Conservation (phyloP, 1,284 basidiomycete genomes). For the Moniliophthora roreri region DNA sequence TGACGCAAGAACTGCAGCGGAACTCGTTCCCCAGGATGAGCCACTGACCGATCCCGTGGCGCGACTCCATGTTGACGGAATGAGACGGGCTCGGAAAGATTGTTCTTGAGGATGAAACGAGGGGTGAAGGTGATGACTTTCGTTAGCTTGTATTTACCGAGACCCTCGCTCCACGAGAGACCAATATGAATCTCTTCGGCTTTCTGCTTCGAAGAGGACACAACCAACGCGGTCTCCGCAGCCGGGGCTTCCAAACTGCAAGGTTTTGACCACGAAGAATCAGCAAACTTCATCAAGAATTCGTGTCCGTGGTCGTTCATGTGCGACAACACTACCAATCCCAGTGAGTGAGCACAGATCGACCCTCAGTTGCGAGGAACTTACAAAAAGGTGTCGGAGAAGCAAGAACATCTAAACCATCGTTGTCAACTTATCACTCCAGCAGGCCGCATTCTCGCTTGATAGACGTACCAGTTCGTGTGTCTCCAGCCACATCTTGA, state of each 20-base stretch:
- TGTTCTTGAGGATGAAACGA: slow-evolving; percentile 90
- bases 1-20: slow-evolving; percentile 73
- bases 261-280: slow-evolving; percentile 92
- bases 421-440: too few species aligned
- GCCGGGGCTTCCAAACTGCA: slow-evolving; percentile 89
- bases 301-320: slow-evolving; percentile 82
- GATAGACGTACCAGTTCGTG: slow-evolving; percentile 49
- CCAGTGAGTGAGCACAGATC: slow-evolving; percentile 33
- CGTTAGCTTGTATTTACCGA: slow-evolving; percentile 95
- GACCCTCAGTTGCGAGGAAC: slow-evolving; percentile 26
- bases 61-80: slow-evolving; percentile 85
- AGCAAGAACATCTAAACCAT: slow-evolving; percentile 62
- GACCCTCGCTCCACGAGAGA: slow-evolving; percentile 89
- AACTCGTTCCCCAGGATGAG: slow-evolving; percentile 69
- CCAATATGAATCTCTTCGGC: slow-evolving; percentile 87
- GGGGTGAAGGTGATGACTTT: slow-evolving; percentile 94
- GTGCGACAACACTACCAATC: slow-evolving; percentile 82
- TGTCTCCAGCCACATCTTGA: slow-evolving; percentile 87
- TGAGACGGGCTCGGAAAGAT: slow-evolving; percentile 66
- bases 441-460: too few species aligned
- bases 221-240: slow-evolving; percentile 84
- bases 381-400: slow-evolving; percentile 75
- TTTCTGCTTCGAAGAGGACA: slow-evolving; percentile 67
- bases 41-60: slow-evolving; percentile 65
- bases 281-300: slow-evolving; percentile 81